Evolutionary conservation across 2,329 filamentous ascomycete genomes (phyloP), one percentile per base, ranked within the genome.

Genomic region (Xylaria sp.): DNA sequence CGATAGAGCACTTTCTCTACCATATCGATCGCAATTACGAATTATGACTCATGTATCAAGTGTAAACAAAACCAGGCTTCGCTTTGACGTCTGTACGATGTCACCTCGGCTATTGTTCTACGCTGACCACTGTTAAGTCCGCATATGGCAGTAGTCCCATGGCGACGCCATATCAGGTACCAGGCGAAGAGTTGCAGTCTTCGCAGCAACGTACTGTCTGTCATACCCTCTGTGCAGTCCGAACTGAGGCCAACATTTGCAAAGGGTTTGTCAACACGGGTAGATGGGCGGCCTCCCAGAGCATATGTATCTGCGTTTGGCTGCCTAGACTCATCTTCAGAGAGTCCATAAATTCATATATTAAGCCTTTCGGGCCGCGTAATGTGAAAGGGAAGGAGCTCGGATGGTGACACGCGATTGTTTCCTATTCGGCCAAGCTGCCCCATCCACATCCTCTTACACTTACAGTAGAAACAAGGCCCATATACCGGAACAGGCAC

Each of bases 261-360:
- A 20, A 43, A 59, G 33, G 31, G 25, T 43, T 49, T 43, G 18
- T 31, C 15, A 49, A 64, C 39, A 39, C 49, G 70, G 70, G 54
- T 69, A 71, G 49, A 72, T 71, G 57, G 74, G 73, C 51, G 72
- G 73, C 69, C 74, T 76, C 69, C 66, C 65, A 56, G 57, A 70
- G 78, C 54, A 58, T 69, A 67, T 72, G 75, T 72, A 73, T 56
- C 61, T 66, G 63, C 68, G 51, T 66, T 63, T 57, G 64, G 67
- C 64, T 69, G 69, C 61, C 63, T 63, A 51, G 52, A 39, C 10
- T 62, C 51, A 62, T 43, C 62, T 41, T n/a, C 33, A 36, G 28
- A 57, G 41, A 52, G 33, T 52, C 55, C 66, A 72, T 70, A 58
- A 70, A 67, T 20, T 31, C 61, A 69, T 64, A 67, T 63, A 71